phyloP scores from a whole-genome alignment of 1,284 basidiomycete genomes.

The Cerioporus squamosus region DNA sequence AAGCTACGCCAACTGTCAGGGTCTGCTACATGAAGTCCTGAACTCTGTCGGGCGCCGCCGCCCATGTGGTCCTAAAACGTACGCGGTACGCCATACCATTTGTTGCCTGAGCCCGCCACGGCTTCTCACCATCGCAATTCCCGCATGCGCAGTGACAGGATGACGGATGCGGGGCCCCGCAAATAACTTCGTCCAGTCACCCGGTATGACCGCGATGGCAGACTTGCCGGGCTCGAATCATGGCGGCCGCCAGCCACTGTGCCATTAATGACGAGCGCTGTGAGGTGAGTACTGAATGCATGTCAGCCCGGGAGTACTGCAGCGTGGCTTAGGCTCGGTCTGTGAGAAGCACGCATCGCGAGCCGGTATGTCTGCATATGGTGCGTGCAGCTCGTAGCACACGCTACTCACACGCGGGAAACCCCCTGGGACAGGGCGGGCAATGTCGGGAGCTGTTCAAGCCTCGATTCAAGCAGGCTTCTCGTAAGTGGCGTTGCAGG shows the following conservation, averaged over 20 bases:
- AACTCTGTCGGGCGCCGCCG: background rate
- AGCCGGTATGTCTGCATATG: background rate
- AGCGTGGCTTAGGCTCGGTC: conserved; percentile 1
- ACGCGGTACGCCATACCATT: background rate
- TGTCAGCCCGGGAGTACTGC: background rate
- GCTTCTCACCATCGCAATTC: background rate
- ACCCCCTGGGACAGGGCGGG: too few species aligned
- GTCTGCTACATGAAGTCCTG: background rate
- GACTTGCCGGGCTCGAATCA: background rate
- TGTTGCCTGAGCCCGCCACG: background rate
- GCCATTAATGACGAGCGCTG: too few species aligned
- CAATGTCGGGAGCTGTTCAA: too few species aligned
- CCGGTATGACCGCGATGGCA: background rate
- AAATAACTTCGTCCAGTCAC: conserved; percentile 5
- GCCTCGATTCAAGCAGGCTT: too few species aligned
- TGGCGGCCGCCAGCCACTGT: background rate
- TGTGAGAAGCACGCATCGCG: background rate
- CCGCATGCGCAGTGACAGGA: background rate
- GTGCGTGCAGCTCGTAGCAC: too few species aligned
- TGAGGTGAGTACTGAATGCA: background rate
- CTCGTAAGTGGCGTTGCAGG: background rate
- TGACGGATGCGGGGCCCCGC: conserved; percentile 9
- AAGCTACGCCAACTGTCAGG: background rate
- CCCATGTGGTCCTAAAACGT: conserved; percentile 1
- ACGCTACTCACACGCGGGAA: too few species aligned